Base-by-base conservation (phyloP, 106 monocot genomes). In the Ottelia alismoides region DNA sequence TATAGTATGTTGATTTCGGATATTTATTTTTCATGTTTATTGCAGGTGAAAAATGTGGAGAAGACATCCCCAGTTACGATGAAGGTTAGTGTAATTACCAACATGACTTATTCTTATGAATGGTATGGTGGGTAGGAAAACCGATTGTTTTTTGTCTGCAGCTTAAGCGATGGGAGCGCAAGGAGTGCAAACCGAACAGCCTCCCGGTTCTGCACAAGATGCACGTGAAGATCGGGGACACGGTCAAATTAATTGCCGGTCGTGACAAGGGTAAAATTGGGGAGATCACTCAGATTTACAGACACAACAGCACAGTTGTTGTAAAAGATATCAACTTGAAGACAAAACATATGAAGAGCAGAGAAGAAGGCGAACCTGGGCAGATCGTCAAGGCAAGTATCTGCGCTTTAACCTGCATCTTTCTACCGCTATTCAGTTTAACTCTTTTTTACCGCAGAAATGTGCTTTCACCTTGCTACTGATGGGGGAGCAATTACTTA, bases 211-310 rank as follows among this genome's bases (percentile, higher is more conserved):
- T 96, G 48, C 88, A 96, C 28, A 96, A 96, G 65, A 82, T 96
- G 96, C 96, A 96, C 58, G 96, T 96, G 24, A 96, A 82, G 65
- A 55, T 96, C 50, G 96, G 96, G 11, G 96, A 96, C 57, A 96
- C 96, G 2, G 85, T 96, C 0, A 76, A 96, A 69, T 45, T 92
- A 59, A 92, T 92, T 28, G 35, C 83, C 22, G 92, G 92, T 3
- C 77, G 56, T 61, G 92, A 92, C 28, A 92, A 92, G 63, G 92
- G 92, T 50, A 92, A 92, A 68, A 58, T 72, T 60, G 92, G 92
- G 51, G 87, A 92, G 65, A 75, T 92, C 60, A 58, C 67, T 52
- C 47, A 27, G 2, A 51, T 87, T 28, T 87, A 74, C 55, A 74
- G 55, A 46, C 87, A 92, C 56, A 87, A 92, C 53, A 96, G 96